Evolutionary conservation across 2,329 filamentous ascomycete species (phyloP), one percentile per base, ranked within the genome.

Genomic region (Aotearoamyces nothofagi): DNA sequence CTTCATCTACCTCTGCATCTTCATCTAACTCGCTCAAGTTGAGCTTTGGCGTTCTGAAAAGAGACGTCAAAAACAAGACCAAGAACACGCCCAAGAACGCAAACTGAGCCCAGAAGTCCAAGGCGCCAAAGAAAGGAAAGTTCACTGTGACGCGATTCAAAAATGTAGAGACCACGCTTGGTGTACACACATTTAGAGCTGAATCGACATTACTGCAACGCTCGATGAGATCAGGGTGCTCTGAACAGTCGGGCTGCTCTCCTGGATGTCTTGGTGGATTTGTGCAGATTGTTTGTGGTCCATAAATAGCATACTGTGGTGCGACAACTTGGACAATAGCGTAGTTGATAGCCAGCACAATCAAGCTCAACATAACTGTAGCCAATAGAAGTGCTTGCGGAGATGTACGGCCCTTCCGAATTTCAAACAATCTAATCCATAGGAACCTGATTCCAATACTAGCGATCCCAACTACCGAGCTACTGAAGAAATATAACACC

Each of bases 21-120:
- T 87, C 80, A 39, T 96, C 90, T 5, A 92, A 52, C 44, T 86
- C 74, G 25, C 69, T 66, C 32, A 87, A 62, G 42, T 87, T 72
- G 19, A 93, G 54, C 46, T 67, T 75, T 0, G 87, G 86, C 2
- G 83, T 74, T 23, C 78, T 73, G 63, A 96, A 77, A 0, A 94
- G 56, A 3, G 79, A 72, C 1, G 80, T 78, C 13, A 83, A 34
- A 42, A 93, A 80, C 9, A 92, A 75, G 31, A 93, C 56, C 7
- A 93, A 52, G 53, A 92, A 94, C 12, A 94, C 63, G 17, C 55
- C 78, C 24, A 98, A 56, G 57, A 98, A 96, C 9, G 68, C 79
- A 48, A 94, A 96, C 46, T 98, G 90, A 0, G 84, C 81, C 84
- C 86, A 98, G 53, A 96, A 98, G 41, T 82, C 69, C n/a, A 96